Evolutionary conservation across 2,329 filamentous ascomycete genomes (phyloP).

Genomic region (Ceratocystis destructans): DNA sequence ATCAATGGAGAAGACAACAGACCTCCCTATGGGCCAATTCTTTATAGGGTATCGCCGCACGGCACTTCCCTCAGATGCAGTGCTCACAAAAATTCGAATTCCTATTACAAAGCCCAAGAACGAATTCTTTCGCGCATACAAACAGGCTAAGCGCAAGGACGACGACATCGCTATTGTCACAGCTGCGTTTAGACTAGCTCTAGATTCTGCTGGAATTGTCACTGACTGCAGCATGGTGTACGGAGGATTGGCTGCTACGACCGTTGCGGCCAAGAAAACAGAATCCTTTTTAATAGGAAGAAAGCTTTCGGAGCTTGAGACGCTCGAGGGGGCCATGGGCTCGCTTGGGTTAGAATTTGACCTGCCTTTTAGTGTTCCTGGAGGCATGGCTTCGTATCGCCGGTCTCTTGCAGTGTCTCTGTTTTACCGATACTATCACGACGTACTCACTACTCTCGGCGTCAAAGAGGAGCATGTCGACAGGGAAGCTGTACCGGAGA

Average conservation of each 20-base stretch:
- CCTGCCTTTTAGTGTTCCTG: slow-evolving; percentile 77
- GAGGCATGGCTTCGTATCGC: slow-evolving; percentile 93
- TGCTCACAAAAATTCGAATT: slow-evolving; percentile 79
- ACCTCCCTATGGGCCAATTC: slow-evolving; percentile 85
- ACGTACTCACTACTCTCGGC: slow-evolving; percentile 52
- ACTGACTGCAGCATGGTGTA: slow-evolving; percentile 70
- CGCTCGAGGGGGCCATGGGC: slow-evolving; percentile 79
- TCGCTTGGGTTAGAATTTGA: slow-evolving; percentile 83
- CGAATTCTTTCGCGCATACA: slow-evolving; percentile 81
- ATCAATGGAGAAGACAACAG: slow-evolving; percentile 55
- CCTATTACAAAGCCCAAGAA: slow-evolving; percentile 60
- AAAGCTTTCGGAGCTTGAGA: slow-evolving; percentile 64
- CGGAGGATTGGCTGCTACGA: slow-evolving; percentile 88
- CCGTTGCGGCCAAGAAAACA: slow-evolving; percentile 70
- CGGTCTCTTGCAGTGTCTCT: slow-evolving; percentile 83
- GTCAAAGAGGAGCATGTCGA: slow-evolving; percentile 40
- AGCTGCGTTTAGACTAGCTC: slow-evolving; percentile 59
- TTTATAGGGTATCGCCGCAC: slow-evolving; percentile 87
- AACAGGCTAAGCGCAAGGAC: slow-evolving; percentile 93
- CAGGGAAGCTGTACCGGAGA: slow-evolving; percentile 63
- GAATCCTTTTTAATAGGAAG: slow-evolving; percentile 63
- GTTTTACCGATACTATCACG: slow-evolving; percentile 96
- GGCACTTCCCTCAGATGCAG: slow-evolving; percentile 63
- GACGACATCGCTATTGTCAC: slow-evolving; percentile 98
- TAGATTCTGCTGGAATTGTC: slow-evolving; percentile 57